Evolutionary conservation across 345 rosid genomes (phyloP).

Genomic region (Syzygium aromaticum): DNA sequence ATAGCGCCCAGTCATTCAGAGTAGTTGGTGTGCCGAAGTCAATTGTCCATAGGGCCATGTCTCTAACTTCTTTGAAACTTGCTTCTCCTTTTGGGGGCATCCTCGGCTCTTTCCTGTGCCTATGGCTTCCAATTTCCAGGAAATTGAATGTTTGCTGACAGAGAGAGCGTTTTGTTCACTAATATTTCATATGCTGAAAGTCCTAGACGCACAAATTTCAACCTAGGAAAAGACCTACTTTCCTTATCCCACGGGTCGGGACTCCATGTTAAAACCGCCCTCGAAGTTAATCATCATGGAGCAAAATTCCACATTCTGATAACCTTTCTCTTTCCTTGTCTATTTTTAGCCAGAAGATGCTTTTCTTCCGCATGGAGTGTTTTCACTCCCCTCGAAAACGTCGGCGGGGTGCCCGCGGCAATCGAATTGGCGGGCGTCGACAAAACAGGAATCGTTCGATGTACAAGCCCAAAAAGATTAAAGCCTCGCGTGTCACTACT

Average conservation of each 20-base stretch:
- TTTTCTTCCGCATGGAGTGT: background rate
- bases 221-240: background rate
- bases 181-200: background rate
- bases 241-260: too few relatives aligned
- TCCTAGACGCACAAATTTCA: too few relatives aligned
- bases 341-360: background rate
- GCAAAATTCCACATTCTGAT: too few relatives aligned
- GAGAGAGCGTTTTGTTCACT: background rate
- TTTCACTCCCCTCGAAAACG: background rate
- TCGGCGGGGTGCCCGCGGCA: background rate
- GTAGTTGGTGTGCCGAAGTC: background rate
- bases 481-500: background rate
- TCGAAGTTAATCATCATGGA: too few relatives aligned
- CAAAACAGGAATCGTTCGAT: background rate
- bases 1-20: background rate
- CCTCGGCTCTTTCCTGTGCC: background rate
- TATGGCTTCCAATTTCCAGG: background rate
- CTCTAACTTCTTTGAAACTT: background rate
- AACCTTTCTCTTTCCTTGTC: background rate
- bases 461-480: background rate
- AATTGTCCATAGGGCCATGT: background rate
- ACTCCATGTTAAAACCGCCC: too few relatives aligned
- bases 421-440: background rate
- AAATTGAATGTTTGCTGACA: too few relatives aligned
- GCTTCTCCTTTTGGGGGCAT: background rate